Evolutionary conservation across 768 basidiomycete genomes (phyloP).

Genomic region (Suillus cothurnatus): DNA sequence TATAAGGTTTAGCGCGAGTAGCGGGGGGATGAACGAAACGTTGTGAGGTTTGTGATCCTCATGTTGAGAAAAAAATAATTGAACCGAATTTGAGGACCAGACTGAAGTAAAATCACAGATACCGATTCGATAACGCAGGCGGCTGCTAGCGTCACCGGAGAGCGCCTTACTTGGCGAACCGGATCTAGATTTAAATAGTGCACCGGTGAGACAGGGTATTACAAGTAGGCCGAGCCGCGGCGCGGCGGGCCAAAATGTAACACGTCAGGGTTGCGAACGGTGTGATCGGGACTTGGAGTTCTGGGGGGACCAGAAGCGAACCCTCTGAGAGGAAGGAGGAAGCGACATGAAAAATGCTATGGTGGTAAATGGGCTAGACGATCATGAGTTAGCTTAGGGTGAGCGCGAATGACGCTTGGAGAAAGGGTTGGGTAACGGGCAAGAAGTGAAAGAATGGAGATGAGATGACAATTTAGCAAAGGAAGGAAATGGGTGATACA

Average conservation of each 20-base stretch:
- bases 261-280: slow-evolving; percentile 23
- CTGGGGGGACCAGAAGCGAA: slow-evolving; percentile 7
- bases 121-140: slow-evolving; percentile 5
- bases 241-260: slow-evolving; percentile 16
- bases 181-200: slow-evolving; percentile 25
- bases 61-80: slow-evolving; percentile 19
- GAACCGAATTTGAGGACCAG: slow-evolving; percentile 7
- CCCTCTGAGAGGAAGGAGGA: background rate
- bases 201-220: slow-evolving; percentile 2
- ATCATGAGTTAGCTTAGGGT: slow-evolving; percentile 7
- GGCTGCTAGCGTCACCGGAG: slow-evolving; percentile 12
- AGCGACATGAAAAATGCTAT: slow-evolving; percentile 30
- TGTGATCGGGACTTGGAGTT: slow-evolving; percentile 9
- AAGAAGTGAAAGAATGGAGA: slow-evolving; percentile 10
- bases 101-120: slow-evolving; percentile 13
- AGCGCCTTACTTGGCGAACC: slow-evolving; percentile 27
- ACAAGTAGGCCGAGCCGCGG: slow-evolving; percentile 30
- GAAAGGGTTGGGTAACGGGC: slow-evolving; percentile 31
- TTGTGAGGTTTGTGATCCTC: slow-evolving; percentile 24
- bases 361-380: slow-evolving; percentile 22
- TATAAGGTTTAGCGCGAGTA: slow-evolving; percentile 27
- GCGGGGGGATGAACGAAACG: slow-evolving; percentile 38
- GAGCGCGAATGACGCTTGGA: background rate
- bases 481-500: slow-evolving; percentile 10
- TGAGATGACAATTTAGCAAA: slow-evolving; percentile 6